Conservation (phyloP, 441 rosid species). For the Gossypium aridum region DNA sequence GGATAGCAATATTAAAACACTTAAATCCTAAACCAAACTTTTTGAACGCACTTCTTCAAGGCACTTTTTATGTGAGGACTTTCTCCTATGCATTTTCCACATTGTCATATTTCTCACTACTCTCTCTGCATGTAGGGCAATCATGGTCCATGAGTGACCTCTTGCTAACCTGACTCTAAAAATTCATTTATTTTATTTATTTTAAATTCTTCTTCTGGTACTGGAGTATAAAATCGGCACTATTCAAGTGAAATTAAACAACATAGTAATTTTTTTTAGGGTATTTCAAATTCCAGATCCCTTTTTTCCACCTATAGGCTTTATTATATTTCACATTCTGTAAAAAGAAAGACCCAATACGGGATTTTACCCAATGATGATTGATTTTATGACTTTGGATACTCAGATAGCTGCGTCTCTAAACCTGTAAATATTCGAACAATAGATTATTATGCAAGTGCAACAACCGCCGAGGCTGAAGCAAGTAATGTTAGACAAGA, state of each 20-base stretch:
- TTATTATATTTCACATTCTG: not conserved
- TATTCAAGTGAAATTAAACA: not conserved
- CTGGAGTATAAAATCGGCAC: not conserved
- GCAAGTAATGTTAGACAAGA: conserved; percentile 1
- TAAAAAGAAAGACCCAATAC: not conserved
- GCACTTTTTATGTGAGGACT: too few relatives aligned
- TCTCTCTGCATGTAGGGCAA: too few relatives aligned
- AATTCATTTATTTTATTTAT: not conserved
- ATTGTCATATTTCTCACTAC: too few relatives aligned
- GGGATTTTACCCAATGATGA: not conserved
- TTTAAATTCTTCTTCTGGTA: not conserved
- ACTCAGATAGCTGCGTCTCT: not conserved
- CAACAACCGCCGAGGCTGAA: not conserved
- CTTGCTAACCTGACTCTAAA: not conserved
- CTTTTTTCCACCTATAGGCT: not conserved
- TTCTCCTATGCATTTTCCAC: too few relatives aligned
- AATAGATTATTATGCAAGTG: not conserved
- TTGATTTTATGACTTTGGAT: not conserved
- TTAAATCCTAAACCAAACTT: too few relatives aligned
- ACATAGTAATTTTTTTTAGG: not conserved
- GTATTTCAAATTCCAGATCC: not conserved
- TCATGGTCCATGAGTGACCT: not conserved
- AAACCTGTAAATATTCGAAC: not conserved
- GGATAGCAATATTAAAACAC: too few relatives aligned
- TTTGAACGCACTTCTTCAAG: too few relatives aligned